Percentiles rank a stretch among this genome's conserved stretches.
These are phyloP conservation scores for Vitis hybrid DNA, from an alignment of 177 flowering plant genomes.

Conservation along the genomic window DNA sequence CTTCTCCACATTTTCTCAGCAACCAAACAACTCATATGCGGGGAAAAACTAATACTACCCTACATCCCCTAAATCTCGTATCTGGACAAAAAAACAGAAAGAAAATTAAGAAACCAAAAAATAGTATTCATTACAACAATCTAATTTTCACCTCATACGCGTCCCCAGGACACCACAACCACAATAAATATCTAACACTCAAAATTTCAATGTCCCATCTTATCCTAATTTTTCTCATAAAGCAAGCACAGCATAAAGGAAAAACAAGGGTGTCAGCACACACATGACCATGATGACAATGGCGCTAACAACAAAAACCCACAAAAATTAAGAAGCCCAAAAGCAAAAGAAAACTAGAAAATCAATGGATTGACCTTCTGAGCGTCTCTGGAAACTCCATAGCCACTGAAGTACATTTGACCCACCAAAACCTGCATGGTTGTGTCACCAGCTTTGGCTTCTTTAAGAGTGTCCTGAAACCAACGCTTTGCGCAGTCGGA, in stretches of 20 bases:
- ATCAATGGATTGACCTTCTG: conserved; percentile 36
- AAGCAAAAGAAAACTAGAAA: conserved; percentile 5
- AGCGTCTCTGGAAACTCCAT: conserved; percentile 58
- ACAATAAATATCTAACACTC: background rate
- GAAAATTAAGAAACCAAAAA: too few species aligned
- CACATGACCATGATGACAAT: too few species aligned
- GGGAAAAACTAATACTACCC: too few species aligned
- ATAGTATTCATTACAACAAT: too few species aligned
- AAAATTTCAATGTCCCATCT: background rate
- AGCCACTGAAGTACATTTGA: conserved; percentile 69
- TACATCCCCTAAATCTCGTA: too few species aligned
- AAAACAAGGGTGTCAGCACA: background rate
- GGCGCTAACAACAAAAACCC: background rate
- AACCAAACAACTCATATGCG: too few species aligned
- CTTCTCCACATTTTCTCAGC: too few species aligned
- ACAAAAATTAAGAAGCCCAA: background rate
- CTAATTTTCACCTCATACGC: background rate
- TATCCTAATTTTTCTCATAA: conserved; percentile 1
- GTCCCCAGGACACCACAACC: background rate
- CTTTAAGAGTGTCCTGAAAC: conserved; percentile 65
- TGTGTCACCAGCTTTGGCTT: conserved; percentile 60
- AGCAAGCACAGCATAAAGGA: background rate
- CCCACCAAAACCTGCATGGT: conserved; percentile 69
- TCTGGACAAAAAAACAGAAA: too few species aligned
- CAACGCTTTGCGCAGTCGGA: conserved; percentile 58